These are phyloP conservation scores for Aspergillus indologenus DNA, from an alignment of 495 filamentous ascomycete species.

Conservation along the genomic window DNA sequence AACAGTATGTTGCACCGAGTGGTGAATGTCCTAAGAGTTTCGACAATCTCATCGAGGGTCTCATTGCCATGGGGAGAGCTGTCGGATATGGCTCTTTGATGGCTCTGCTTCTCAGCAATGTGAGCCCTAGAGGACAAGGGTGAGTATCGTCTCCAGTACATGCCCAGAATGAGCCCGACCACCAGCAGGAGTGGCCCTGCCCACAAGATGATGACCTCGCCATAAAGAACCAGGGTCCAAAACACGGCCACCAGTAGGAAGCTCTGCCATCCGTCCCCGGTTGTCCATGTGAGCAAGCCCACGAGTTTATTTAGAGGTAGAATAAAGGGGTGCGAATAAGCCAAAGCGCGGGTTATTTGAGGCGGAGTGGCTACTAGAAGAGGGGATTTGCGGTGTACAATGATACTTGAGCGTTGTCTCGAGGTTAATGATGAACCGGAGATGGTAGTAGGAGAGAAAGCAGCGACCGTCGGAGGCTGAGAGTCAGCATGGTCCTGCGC, in stretches of 20 bases:
- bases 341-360: conserved; percentile 84
- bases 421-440: conserved; percentile 65
- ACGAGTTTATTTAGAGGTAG: conserved; percentile 77
- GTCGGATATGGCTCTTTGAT: conserved; percentile 55
- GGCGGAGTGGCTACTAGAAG: conserved; percentile 91
- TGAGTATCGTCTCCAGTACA: conserved; percentile 89
- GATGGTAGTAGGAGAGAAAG: conserved; percentile 81
- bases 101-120: conserved; percentile 57
- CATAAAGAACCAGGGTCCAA: conserved; percentile 83
- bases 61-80: conserved; percentile 66
- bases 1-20: conserved; percentile 86
- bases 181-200: conserved; percentile 84
- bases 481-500: conserved; percentile 42
- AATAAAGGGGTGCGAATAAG: conserved; percentile 91
- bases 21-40: conserved; percentile 83
- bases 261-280: conserved; percentile 90
- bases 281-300: conserved; percentile 90
- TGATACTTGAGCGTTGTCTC: conserved; percentile 79
- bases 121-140: conserved; percentile 82
- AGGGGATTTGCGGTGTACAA: conserved; percentile 95
- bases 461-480: conserved; percentile 70
- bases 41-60: conserved; percentile 95
- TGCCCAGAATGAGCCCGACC: conserved; percentile 73
- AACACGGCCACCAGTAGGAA: conserved; percentile 83
- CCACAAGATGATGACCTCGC: conserved; percentile 72